Conservation (phyloP, 129 eudicot genomes). For the Gnaphalium uliginosum region DNA sequence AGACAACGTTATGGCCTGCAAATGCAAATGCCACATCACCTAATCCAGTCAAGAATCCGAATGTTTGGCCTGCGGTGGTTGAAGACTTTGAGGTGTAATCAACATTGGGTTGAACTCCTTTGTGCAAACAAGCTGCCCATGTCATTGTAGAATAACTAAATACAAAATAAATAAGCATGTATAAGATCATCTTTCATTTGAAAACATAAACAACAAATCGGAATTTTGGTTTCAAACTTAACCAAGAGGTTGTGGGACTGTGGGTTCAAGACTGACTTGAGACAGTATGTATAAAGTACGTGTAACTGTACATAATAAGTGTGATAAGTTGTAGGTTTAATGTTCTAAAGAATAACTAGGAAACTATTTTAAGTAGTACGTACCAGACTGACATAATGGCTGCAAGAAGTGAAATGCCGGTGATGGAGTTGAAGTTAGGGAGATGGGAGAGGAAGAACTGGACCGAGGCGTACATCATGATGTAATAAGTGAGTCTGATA, state of each 20-base stretch:
- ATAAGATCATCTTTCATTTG: background rate
- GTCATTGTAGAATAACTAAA: slow-evolving; percentile 58
- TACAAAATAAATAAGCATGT: background rate
- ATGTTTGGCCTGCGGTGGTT: slow-evolving; percentile 29
- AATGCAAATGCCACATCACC: slow-evolving; percentile 52
- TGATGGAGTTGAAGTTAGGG: slow-evolving; percentile 56
- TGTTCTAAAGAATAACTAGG: background rate
- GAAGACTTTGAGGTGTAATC: slow-evolving; percentile 39
- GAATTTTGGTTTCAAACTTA: too few species aligned
- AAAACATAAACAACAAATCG: background rate
- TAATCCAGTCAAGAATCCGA: slow-evolving; percentile 37
- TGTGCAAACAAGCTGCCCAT: slow-evolving; percentile 36
- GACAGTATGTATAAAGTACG: too few species aligned
- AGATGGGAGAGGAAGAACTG: slow-evolving; percentile 47
- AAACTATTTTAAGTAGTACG: background rate
- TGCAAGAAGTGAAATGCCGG: slow-evolving; percentile 41
- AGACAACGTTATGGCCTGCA: slow-evolving; percentile 61
- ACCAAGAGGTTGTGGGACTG: too few species aligned
- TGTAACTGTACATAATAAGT: too few species aligned
- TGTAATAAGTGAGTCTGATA: slow-evolving; percentile 43
- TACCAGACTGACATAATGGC: slow-evolving; percentile 61
- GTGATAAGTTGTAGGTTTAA: too few species aligned
- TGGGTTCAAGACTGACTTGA: too few species aligned
- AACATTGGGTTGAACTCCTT: slow-evolving; percentile 42
- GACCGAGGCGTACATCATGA: slow-evolving; percentile 40